Evolutionary conservation across 2,329 filamentous ascomycete species (phyloP), one percentile per base, ranked within the genome.

Genomic region (Fusarium staphyleae): DNA sequence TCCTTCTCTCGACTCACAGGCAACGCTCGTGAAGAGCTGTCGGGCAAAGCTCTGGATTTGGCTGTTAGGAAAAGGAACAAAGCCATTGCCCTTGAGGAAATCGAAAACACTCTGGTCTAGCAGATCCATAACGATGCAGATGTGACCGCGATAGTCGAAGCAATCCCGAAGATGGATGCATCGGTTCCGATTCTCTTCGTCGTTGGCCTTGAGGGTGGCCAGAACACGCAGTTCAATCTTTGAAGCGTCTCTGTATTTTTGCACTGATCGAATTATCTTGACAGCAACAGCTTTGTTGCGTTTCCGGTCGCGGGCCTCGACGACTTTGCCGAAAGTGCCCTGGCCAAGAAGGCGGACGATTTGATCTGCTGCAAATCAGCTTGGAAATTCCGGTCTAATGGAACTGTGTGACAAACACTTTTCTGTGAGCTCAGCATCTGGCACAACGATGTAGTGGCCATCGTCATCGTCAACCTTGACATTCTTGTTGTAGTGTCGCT

Each of bases 51-150:
- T 93, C 74, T 98, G 95, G 53, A 99, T 99, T 74, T 99, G 95
- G 63, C 93, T 97, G 79, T 96, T 98, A 11, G 95, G 95, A 69
- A 99, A 99, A 1, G 95, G 95, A 14, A 96, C 92, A 70, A 99
- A 99, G 61, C 86, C 84, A 70, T 98, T 98, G 69, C 88, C 87
- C 78, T 99, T 99, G 40, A 99, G 81, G 66, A 99, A 99, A 75
- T 99, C 95, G 72, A 99, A 99, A 45, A 99, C 93, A 67, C 93
- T 98, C 70, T 97, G 93, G 40, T 93, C 93, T 26, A 98, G 84
- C 3, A 88, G 75, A 61, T 88, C 85, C 84, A 87, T 88, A 48
- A 88, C 85, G 54, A 88, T 88, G 80, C 95, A 99, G 65, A 99
- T 98, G 71, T 99, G 95, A 51, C 96, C 95, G 40, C 93, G 86